Base-by-base conservation (phyloP, 2,329 filamentous ascomycete species). In the Pseudogymnoascus sp. region DNA sequence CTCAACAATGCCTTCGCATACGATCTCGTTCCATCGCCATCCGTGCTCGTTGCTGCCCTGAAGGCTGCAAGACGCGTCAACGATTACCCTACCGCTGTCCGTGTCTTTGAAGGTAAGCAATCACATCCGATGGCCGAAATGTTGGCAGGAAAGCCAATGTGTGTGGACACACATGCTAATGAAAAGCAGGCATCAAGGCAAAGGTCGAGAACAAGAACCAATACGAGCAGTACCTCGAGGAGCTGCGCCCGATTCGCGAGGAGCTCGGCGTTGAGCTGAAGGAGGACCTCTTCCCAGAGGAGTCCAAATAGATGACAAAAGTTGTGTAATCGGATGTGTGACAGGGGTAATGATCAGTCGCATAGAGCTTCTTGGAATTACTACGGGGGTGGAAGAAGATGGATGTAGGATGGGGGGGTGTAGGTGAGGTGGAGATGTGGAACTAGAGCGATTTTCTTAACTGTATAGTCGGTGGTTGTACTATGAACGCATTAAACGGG, bases 1-100 rank as follows among this genome's bases (percentile, higher is more conserved):
- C 85, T 96, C 76, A 99, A 99, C 89, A 99, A 99, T 83, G 93
- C 92, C 77, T 99, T 99, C 81, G 95, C 95, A 76, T 99, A 99
- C 88, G 95, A 99, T 88, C 89, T 99, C 75, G 95, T 99, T 71
- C 95, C 96, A 75, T 95, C 93, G 51, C 88, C 93, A 69, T 87
- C 90, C 72, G 95, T 99, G 76, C 85, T 97, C 78, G 86, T 86
- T 73, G 93, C 95, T 73, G 95, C 95, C 69, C 86, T 99, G 74
- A 92, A 89, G 80, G 95, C 95, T 73, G 95, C 95, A 71, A 86
- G 95, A 78, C 86, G 95, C 78, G 95, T 99, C 77, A 97, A 99
- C 80, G 95, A 99, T 84, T 98, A 89, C 83, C 95, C 95, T 71
- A 99, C 95, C 70, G 95, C 95, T 73, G 95, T 99, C 76, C 91